Conservation (phyloP, 495 filamentous ascomycete species). For the Thozetella sp. region DNA sequence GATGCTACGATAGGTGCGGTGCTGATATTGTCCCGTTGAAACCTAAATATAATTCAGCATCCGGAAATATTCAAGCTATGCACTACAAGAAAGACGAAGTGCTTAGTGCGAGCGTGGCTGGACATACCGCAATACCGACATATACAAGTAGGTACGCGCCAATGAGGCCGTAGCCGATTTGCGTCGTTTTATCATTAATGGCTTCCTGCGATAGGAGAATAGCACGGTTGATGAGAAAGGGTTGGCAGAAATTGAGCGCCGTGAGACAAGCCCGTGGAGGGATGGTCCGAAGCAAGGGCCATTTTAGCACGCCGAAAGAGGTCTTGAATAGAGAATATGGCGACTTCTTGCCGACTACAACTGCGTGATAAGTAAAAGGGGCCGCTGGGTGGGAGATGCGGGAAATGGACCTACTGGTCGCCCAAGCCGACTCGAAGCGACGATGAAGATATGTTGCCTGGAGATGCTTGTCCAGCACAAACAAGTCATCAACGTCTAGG, state of each 20-base stretch:
- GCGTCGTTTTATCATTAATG: constrained; percentile 30
- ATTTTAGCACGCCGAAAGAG: constrained; percentile 45
- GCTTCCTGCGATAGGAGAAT: constrained; percentile 38
- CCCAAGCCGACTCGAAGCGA: constrained; percentile 31
- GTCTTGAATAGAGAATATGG: constrained; percentile 38
- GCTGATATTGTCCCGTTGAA: constrained; percentile 54
- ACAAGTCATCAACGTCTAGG: constrained; percentile 30
- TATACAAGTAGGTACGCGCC: constrained; percentile 67
- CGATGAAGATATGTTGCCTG: constrained; percentile 36
- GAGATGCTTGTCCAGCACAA: constrained; percentile 48
- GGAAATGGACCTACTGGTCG: constrained; percentile 16
- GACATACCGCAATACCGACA: constrained; percentile 53
- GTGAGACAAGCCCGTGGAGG: constrained; percentile 55
- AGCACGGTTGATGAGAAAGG: constrained; percentile 61
- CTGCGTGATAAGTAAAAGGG: constrained; percentile 4
- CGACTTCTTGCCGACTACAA: constrained; percentile 26
- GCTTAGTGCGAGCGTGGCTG: neutral
- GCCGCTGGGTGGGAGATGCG: neutral
- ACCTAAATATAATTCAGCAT: constrained; percentile 20
- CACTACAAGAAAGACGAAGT: too few relatives aligned
- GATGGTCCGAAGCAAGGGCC: constrained; percentile 48
- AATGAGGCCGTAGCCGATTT: constrained; percentile 60
- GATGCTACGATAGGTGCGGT: constrained; percentile 60
- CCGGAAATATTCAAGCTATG: neutral
- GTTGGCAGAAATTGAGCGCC: constrained; percentile 65